Percentiles rank a stretch among this genome's conserved stretches.
phyloP scores from a whole-genome alignment of 73 alveolate species.

The Stentor roeselii region DNA sequence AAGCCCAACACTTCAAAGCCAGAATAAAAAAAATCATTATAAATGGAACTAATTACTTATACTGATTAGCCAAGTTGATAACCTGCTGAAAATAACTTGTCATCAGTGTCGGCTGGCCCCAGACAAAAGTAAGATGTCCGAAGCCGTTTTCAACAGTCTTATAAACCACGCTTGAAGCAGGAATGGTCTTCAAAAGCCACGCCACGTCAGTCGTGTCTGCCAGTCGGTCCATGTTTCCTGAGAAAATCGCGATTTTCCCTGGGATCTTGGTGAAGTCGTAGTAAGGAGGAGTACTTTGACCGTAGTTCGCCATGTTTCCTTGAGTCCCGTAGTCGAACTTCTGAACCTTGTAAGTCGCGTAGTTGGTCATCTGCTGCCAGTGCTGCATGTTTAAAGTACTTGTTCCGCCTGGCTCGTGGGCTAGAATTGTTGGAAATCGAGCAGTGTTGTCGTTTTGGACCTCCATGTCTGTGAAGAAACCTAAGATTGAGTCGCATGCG shows the following conservation, averaged over 20 bases:
- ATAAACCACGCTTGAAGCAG: neutral
- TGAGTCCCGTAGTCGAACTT: conserved; percentile 64
- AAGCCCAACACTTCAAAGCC: no score
- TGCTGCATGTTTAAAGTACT: conserved; percentile 76
- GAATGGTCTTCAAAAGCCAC: conserved; percentile 16
- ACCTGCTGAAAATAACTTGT: neutral
- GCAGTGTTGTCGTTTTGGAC: conserved; percentile 44
- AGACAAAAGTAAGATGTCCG: conserved; percentile 3
- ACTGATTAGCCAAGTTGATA: conserved; percentile 7
- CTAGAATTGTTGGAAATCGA: conserved; percentile 56
- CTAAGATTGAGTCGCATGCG: conserved; percentile 47
- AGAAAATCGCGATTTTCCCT: conserved; percentile 56
- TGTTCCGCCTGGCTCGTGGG: conserved; percentile 97
- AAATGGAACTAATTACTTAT: no score
- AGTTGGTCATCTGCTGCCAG: conserved; percentile 57
- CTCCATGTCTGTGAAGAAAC: conserved; percentile 42
- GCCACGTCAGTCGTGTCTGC: conserved; percentile 48
- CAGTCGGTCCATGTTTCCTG: conserved; percentile 49
- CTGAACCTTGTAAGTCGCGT: conserved; percentile 47
- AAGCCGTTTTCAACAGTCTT: neutral
- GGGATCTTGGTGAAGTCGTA: conserved; percentile 73
- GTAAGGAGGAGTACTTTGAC: conserved; percentile 73
- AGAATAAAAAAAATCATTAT: no score
- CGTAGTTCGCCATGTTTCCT: conserved; percentile 78
- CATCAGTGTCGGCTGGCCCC: conserved; percentile 7